Conservation (phyloP, 805 yeast genomes). For the Hanseniaspora clermontiae region DNA sequence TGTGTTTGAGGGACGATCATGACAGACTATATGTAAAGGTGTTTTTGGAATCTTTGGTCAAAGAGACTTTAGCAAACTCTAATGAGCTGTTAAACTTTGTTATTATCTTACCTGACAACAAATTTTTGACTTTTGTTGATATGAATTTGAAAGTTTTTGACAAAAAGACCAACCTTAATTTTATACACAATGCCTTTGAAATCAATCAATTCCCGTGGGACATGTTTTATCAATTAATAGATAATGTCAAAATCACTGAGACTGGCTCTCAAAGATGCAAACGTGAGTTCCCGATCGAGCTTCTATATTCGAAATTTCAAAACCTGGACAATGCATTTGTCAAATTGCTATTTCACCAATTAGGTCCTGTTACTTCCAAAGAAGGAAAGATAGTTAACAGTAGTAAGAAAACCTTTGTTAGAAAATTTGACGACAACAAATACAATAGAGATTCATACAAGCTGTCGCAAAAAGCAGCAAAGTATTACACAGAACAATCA, state of each 20-base stretch:
- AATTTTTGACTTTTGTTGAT: background rate
- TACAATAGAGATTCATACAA: constrained; percentile 11
- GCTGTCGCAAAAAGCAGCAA: background rate
- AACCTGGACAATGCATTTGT: background rate
- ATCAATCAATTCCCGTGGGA: background rate
- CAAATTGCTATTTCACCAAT: background rate
- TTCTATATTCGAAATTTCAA: background rate
- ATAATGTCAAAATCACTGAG: background rate
- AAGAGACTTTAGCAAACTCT: background rate
- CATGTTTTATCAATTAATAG: background rate
- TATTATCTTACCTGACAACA: background rate
- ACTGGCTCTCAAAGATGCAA: constrained; percentile 5
- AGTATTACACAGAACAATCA: background rate
- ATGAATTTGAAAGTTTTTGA: background rate
- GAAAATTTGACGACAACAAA: constrained; percentile 12
- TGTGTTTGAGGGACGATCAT: constrained; percentile 1
- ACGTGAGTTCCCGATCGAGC: constrained; percentile 7
- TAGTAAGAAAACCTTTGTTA: background rate
- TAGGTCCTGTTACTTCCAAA: constrained; percentile 11
- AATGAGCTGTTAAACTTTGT: background rate
- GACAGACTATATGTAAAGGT: background rate
- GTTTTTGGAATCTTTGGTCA: background rate
- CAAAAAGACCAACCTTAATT: background rate
- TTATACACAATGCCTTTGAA: background rate
- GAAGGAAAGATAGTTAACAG: constrained; percentile 10